Evolutionary conservation across 73 alveolate species (phyloP).

Genomic region (Paramecium bursaria): DNA sequence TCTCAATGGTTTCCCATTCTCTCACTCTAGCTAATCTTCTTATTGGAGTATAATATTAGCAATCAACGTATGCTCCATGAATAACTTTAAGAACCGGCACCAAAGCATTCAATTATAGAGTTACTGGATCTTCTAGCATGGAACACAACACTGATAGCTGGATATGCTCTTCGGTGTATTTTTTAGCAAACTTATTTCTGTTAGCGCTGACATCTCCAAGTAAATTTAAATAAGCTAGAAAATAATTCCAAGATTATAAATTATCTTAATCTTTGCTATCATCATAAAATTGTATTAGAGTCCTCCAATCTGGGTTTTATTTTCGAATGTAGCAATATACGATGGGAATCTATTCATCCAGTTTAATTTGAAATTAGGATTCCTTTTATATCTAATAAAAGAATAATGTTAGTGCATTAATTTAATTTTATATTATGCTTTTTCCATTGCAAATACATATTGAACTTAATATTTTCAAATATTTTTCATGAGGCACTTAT

Average conservation of each 20-base stretch:
- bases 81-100: conserved; percentile 33
- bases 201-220: conserved; percentile 20
- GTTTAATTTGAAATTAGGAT: no score
- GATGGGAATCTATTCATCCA: no score
- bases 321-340: no score
- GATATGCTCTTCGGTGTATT: background rate
- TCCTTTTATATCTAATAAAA: no score
- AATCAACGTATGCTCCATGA: conserved; percentile 44
- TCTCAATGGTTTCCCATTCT: conserved; percentile 48
- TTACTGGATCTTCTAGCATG: conserved; percentile 20
- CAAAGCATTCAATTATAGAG: no score
- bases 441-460: conserved; percentile 26
- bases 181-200: conserved; percentile 7
- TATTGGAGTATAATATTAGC: conserved; percentile 6
- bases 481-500: conserved; percentile 40
- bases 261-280: background rate
- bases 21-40: conserved; percentile 61
- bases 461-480: conserved; percentile 36
- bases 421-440: conserved; percentile 14
- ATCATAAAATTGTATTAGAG: conserved; percentile 14
- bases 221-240: conserved; percentile 21
- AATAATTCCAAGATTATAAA: conserved; percentile 34
- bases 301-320: conserved; percentile 1
- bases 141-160: conserved; percentile 1
- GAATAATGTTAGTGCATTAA: background rate